These are phyloP conservation scores for Aegilops sharonensis DNA, from an alignment of 176 grass and related monocot species.

Conservation along the genomic window DNA sequence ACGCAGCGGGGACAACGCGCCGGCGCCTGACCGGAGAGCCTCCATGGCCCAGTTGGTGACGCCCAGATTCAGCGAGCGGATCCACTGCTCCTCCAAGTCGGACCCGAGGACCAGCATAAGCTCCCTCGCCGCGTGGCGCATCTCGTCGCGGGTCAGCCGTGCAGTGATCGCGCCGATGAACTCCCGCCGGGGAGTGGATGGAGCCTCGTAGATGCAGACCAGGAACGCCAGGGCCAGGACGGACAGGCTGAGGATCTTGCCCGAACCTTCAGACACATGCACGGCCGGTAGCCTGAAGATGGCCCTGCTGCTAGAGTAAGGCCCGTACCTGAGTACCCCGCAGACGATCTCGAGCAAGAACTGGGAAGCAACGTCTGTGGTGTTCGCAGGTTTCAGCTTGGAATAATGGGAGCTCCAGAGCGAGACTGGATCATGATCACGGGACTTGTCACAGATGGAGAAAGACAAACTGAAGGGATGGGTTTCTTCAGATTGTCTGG, in stretches of 20 bases:
- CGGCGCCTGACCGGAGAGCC: slow-evolving; percentile 15
- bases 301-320: slow-evolving; percentile 21
- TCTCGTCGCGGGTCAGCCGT: slow-evolving; percentile 8
- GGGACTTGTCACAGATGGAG: slow-evolving; percentile 40
- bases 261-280: slow-evolving; percentile 30
- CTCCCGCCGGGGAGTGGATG: slow-evolving; percentile 22
- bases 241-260: slow-evolving; percentile 45
- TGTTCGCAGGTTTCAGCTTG: neutral
- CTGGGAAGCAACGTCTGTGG: slow-evolving; percentile 13
- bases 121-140: slow-evolving; percentile 35
- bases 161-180: slow-evolving; percentile 33
- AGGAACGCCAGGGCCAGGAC: slow-evolving; percentile 53
- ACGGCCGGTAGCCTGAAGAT: slow-evolving; percentile 32
- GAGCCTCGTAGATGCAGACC: slow-evolving; percentile 69
- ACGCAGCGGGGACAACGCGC: neutral
- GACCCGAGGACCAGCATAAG: slow-evolving; percentile 54
- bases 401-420: slow-evolving; percentile 57
- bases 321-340: slow-evolving; percentile 53
- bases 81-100: slow-evolving; percentile 75
- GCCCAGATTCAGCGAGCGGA: slow-evolving; percentile 66
- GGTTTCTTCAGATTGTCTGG: slow-evolving; percentile 17
- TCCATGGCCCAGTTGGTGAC: slow-evolving; percentile 69
- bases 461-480: slow-evolving; percentile 35
- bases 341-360: slow-evolving; percentile 52
- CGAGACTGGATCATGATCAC: slow-evolving; percentile 33